These are phyloP conservation scores for Setomelanomma holmii DNA, from an alignment of 2,329 filamentous ascomycete species.

Conservation along the genomic window DNA sequence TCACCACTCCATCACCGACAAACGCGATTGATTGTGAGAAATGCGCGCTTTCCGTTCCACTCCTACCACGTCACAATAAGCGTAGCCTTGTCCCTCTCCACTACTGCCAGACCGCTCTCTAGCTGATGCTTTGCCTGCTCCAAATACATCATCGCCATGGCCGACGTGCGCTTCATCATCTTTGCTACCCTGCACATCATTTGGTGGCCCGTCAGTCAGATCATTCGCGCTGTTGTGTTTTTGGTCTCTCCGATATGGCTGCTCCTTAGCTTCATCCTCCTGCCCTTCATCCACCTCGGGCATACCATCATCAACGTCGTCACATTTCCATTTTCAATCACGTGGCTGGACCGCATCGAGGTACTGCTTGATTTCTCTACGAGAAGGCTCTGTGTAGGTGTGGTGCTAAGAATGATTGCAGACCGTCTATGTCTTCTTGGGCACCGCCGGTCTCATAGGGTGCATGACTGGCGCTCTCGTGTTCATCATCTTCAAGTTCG, in stretches of 20 bases:
- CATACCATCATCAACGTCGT: constrained; percentile 50
- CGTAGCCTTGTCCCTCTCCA: constrained; percentile 8
- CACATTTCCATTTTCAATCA: constrained; percentile 56
- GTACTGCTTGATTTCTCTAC: constrained; percentile 48
- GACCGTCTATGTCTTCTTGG: constrained; percentile 65
- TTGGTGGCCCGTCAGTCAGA: constrained; percentile 48
- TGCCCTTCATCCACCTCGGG: constrained; percentile 59
- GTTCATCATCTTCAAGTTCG: constrained; percentile 62
- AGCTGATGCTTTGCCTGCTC: background rate
- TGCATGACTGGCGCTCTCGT: constrained; percentile 67
- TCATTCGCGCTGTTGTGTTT: constrained; percentile 49
- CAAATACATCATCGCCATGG: constrained; percentile 31
- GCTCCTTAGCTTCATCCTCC: constrained; percentile 55
- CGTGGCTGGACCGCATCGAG: constrained; percentile 62
- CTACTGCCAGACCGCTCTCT: background rate
- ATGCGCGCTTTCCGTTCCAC: too few species aligned
- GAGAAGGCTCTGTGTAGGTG: too few species aligned
- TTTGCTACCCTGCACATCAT: constrained; percentile 44
- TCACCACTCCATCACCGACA: too few species aligned
- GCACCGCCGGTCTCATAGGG: constrained; percentile 72
- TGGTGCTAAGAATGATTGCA: background rate
- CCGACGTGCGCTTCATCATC: constrained; percentile 35
- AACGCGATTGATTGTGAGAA: too few species aligned
- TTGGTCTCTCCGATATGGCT: constrained; percentile 57
- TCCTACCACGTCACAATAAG: too few species aligned